Conservation (phyloP, 148 eudicot genomes). For the Dianthus caryophyllus region DNA sequence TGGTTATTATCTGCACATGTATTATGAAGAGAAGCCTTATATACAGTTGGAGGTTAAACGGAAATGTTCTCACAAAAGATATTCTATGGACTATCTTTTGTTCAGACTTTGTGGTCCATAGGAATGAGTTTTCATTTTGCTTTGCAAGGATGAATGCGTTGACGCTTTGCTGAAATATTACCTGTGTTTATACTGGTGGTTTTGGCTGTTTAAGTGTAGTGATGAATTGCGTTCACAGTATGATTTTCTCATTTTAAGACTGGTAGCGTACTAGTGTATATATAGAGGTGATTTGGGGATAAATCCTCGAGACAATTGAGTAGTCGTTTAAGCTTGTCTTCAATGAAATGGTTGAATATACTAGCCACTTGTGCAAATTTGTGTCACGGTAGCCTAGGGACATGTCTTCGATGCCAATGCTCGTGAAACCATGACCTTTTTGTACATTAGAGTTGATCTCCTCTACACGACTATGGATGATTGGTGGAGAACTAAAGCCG, state of each 20-base stretch:
- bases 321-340: background rate
- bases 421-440: background rate
- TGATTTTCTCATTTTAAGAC: background rate
- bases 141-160: background rate
- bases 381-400: background rate
- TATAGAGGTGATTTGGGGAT: background rate
- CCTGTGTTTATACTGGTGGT: constrained; percentile 3
- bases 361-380: background rate
- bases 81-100: too few relatives aligned
- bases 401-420: background rate
- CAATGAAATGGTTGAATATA: background rate
- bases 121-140: background rate
- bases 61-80: too few relatives aligned
- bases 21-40: too few relatives aligned
- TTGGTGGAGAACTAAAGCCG: too few relatives aligned
- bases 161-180: too few relatives aligned
- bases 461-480: too few relatives aligned
- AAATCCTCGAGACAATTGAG: background rate
- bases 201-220: background rate
- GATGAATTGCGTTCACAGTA: constrained; percentile 11
- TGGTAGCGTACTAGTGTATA: background rate
- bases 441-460: background rate
- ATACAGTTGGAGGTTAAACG: too few relatives aligned
- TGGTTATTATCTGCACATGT: too few relatives aligned
- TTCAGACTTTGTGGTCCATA: too few relatives aligned